Percentiles rank a stretch among this genome's conserved stretches.
These are phyloP conservation scores for Leptomonas pyrrhocoris DNA, from an alignment of 208 protist genomes.

Conservation along the genomic window DNA sequence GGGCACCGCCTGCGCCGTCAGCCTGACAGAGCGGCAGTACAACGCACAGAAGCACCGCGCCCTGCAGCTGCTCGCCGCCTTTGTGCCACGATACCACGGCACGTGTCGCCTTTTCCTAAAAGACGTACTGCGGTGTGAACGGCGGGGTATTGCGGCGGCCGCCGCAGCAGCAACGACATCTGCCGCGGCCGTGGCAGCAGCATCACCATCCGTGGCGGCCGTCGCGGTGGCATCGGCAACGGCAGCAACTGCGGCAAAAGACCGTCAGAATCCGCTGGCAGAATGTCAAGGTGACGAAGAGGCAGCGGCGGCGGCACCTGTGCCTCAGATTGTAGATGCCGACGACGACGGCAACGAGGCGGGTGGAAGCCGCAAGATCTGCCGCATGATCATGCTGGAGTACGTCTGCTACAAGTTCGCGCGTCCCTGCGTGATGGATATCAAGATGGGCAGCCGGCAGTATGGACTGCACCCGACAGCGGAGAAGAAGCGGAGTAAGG, in stretches of 20 bases:
- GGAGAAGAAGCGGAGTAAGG: constrained; percentile 76
- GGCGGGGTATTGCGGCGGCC: neutral
- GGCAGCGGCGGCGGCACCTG: neutral
- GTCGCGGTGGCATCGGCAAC: too few species aligned
- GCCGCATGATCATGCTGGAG: constrained; percentile 81
- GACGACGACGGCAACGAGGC: constrained; percentile 22
- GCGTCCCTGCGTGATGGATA: constrained; percentile 79
- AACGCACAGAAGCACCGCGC: constrained; percentile 41
- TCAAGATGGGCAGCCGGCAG: constrained; percentile 89
- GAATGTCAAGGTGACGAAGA: neutral
- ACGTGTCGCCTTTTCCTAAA: constrained; percentile 41
- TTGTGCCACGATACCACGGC: constrained; percentile 74
- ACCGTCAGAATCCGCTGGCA: constrained; percentile 5
- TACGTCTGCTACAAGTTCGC: constrained; percentile 81
- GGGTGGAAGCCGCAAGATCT: constrained; percentile 14
- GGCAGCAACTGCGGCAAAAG: constrained; percentile 1
- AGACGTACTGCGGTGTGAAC: constrained; percentile 29
- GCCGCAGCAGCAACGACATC: constrained; percentile 6
- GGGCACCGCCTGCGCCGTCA: constrained; percentile 15
- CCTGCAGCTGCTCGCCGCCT: constrained; percentile 60
- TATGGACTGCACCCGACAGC: constrained; percentile 76
- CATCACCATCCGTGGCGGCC: too few species aligned
- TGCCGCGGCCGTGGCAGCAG: neutral
- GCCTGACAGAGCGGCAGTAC: constrained; percentile 27
- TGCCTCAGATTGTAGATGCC: constrained; percentile 10